Evolutionary conservation across 2,329 filamentous ascomycete species (phyloP).

Genomic region (Colletotrichum orchidophilum): DNA sequence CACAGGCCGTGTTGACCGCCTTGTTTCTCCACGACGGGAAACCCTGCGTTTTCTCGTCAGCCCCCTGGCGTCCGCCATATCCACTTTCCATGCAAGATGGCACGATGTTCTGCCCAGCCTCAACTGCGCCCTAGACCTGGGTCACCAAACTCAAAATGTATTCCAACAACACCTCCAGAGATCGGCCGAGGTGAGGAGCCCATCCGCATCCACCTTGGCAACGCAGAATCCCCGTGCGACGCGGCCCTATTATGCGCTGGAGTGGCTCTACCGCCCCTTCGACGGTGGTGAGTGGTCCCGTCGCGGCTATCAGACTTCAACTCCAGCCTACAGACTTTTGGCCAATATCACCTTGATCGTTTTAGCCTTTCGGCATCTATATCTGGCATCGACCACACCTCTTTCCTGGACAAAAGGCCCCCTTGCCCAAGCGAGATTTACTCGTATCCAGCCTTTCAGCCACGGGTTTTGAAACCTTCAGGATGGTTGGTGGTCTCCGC

Average conservation of each 20-base stretch:
- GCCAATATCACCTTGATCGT: constrained; percentile 1
- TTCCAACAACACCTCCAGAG: not conserved
- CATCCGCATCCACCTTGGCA: constrained; percentile 10
- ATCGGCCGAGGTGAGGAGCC: constrained; percentile 21
- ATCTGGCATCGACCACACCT: constrained; percentile 27
- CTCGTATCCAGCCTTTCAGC: not conserved
- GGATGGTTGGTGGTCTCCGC: not conserved
- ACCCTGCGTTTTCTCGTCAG: constrained; percentile 2
- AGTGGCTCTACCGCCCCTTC: constrained; percentile 27
- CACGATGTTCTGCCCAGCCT: constrained; percentile 2
- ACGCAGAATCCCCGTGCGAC: not conserved
- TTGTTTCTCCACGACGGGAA: constrained; percentile 1
- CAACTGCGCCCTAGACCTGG: not conserved
- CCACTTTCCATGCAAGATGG: constrained; percentile 14
- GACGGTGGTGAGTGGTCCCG: not conserved
- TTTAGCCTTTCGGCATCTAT: constrained; percentile 21
- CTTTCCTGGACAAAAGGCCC: constrained; percentile 12
- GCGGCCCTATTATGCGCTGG: constrained; percentile 1
- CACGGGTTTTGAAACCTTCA: not conserved
- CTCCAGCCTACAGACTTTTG: not conserved
- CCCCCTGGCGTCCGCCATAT: constrained; percentile 3
- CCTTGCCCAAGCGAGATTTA: constrained; percentile 19
- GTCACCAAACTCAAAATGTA: constrained; percentile 10
- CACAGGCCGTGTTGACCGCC: not conserved
- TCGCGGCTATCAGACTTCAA: constrained; percentile 13